Base-by-base conservation (phyloP, 2,329 filamentous ascomycete species). In the Coniochaeta sp. region DNA sequence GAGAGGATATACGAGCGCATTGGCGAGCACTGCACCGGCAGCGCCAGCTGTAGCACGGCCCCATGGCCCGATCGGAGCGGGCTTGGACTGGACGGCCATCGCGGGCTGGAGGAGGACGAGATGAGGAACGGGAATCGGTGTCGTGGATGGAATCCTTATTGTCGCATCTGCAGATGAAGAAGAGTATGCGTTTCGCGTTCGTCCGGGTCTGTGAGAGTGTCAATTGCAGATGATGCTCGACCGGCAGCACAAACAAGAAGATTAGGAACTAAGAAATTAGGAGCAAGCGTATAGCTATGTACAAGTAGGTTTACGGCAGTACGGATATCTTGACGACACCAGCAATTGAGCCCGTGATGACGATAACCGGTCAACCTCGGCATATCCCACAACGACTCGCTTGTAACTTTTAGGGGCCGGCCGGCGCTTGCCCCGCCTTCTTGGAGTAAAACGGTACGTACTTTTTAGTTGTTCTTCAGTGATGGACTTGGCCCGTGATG, bases 1-100 rank as follows among this genome's bases (percentile, higher is more conserved):
- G 55, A 99, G 78, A 46, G 94, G 94, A 70, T 99, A 99, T 53
- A 97, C 92, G 56, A 96, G 74, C 42, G 91, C 88, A 75, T 99
- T 99, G 53, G 94, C 94, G 54, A 99, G 78, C 32, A 97, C 90
- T 46, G 94, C 94, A 55, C 94, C 94, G 18, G 89, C 89, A 50
- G 94, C 90, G 63, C 94, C 94, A 56, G 94, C 92, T 58, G 96
- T 83, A 51, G 94, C 94, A 65, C 86, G 86, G 51, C 91, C 92
- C 92, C 92, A 97, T 51, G 94, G 89, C 38, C 94, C 91, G 54
- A 97, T 81, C 58, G 76, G 75, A 50, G 76, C 76, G 57, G 83
- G 77, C 69, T 91, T 92, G 33, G 79, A 82, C 62, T 78, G 78
- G 50, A 66, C 75, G 53, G 72, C 69, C 79, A 82, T 81, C 42